Evolutionary conservation across 2,329 filamentous ascomycete genomes (phyloP).

Genomic region (Microcera coccophila): DNA sequence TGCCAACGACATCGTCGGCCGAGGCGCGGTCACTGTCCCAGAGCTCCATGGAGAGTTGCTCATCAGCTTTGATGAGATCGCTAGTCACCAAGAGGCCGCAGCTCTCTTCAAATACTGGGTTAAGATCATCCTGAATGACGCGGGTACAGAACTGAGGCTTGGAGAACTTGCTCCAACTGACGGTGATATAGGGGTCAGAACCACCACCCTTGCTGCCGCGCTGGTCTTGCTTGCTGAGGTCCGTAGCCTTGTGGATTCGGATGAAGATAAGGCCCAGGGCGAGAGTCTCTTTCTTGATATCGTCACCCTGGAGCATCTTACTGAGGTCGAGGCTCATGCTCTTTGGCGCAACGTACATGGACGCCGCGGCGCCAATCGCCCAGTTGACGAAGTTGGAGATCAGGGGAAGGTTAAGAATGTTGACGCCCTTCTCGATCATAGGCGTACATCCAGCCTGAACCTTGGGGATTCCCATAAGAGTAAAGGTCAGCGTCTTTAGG

Average conservation of each 20-base stretch:
- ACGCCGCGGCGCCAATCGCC: constrained; percentile 80
- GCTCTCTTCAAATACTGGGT: constrained; percentile 88
- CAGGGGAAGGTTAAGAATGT: constrained; percentile 83
- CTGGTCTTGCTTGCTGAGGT: constrained; percentile 85
- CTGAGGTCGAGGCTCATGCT: constrained; percentile 88
- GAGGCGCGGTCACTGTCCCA: constrained; percentile 95
- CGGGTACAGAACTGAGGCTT: constrained; percentile 98
- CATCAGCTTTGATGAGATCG: constrained; percentile 87
- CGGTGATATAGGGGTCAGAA: constrained; percentile 91
- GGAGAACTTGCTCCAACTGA: constrained; percentile 92
- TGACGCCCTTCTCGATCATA: constrained; percentile 86
- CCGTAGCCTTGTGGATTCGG: constrained; percentile 81
- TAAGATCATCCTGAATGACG: constrained; percentile 90
- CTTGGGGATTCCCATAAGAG: constrained; percentile 88
- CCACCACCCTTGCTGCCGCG: constrained; percentile 81
- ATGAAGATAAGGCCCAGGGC: constrained; percentile 90
- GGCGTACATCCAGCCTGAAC: constrained; percentile 86
- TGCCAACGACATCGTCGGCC: constrained; percentile 91
- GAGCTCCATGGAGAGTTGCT: constrained; percentile 87
- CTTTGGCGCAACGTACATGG: constrained; percentile 92
- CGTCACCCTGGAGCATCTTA: constrained; percentile 86
- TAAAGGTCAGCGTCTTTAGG: constrained; percentile 86
- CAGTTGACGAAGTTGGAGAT: constrained; percentile 98
- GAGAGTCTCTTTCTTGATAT: constrained; percentile 82
- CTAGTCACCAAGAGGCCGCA: constrained; percentile 81